Evolutionary conservation across 768 basidiomycete genomes (phyloP).

Genomic region (Tylopilus plumbeoviolaceoides): DNA sequence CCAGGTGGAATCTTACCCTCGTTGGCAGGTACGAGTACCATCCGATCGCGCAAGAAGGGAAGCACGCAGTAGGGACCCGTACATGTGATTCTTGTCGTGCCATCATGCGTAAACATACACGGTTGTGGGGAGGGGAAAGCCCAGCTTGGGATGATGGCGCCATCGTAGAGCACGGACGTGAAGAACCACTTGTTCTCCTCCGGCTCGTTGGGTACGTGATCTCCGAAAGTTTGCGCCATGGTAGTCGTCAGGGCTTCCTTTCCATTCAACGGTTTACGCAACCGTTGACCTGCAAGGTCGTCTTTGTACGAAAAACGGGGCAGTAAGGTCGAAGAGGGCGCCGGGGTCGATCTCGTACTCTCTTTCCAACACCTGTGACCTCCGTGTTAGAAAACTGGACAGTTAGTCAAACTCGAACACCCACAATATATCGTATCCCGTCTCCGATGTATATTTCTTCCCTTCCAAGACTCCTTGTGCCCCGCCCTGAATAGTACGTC

Average conservation of each 20-base stretch:
- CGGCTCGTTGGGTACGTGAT: not conserved
- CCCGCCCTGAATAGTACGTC: not conserved
- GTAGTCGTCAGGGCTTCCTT: not conserved
- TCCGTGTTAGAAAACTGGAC: not conserved
- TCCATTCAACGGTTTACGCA: conserved; percentile 2
- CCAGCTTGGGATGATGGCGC: not conserved
- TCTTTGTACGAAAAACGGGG: not conserved
- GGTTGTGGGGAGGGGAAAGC: not conserved
- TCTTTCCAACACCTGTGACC: conserved; percentile 4
- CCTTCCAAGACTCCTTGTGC: conserved; percentile 4
- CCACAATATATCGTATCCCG: conserved; percentile 4
- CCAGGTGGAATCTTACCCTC: not conserved
- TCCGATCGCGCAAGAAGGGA: not conserved
- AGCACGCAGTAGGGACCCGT: conserved; percentile 4
- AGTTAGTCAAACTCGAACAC: not conserved
- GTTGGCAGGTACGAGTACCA: not conserved
- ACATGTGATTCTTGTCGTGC: not conserved
- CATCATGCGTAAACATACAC: not conserved
- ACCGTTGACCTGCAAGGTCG: conserved; percentile 3
- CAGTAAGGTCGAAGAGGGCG: not conserved
- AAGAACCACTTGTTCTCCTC: not conserved
- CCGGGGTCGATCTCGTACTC: not conserved
- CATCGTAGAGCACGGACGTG: conserved; percentile 1
- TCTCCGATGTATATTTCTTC: not conserved
- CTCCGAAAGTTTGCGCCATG: not conserved